Conservation (phyloP, 345 rosid genomes). For the Hirschfeldia incana region DNA sequence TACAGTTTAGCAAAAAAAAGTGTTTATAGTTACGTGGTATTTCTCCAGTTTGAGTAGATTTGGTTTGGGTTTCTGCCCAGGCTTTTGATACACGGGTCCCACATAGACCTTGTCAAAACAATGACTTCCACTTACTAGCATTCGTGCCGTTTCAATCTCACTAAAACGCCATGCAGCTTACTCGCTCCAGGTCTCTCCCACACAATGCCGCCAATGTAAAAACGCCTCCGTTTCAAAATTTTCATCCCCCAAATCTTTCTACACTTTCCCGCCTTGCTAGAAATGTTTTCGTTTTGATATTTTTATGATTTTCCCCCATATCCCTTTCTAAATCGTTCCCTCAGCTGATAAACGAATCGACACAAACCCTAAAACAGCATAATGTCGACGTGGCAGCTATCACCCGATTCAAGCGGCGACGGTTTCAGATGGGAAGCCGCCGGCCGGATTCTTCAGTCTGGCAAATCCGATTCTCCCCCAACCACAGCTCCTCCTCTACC, state of each 20-base stretch:
- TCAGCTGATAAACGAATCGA: neutral
- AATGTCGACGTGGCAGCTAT: slow-evolving; percentile 77
- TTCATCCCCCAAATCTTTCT: neutral
- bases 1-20: too few species aligned
- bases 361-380: neutral
- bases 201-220: neutral
- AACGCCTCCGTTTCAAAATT: neutral
- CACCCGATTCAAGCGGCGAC: slow-evolving; percentile 54
- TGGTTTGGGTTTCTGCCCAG: too few species aligned
- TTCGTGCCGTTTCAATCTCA: neutral
- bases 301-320: too few species aligned
- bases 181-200: neutral
- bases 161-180: neutral
- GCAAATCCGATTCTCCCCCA: slow-evolving; percentile 15
- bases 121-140: neutral
- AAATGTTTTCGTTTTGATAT: neutral
- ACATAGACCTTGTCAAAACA: too few species aligned
- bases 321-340: neutral
- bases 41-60: too few species aligned
- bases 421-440: slow-evolving; percentile 63
- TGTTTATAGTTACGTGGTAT: too few species aligned
- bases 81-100: too few species aligned
- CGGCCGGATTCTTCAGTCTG: slow-evolving; percentile 34
- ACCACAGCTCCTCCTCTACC: slow-evolving; percentile 43
- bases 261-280: neutral